Percentiles rank a stretch among this genome's conserved stretches.
phyloP scores from a whole-genome alignment of 345 rosid species.

The Populus simonii region DNA sequence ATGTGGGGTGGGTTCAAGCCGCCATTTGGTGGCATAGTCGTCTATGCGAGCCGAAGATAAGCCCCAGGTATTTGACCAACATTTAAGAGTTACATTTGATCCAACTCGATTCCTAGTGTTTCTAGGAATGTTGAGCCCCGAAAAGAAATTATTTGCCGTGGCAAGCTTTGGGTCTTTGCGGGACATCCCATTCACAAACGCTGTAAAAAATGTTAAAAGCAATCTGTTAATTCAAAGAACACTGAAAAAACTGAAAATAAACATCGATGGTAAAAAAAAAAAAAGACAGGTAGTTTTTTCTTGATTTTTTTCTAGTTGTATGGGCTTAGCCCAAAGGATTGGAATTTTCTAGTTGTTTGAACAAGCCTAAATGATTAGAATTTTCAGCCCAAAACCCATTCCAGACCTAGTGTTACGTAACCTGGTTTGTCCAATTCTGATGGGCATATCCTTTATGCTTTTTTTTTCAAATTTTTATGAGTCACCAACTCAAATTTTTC shows the following conservation, averaged over 20 bases:
- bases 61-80: slow-evolving; percentile 8
- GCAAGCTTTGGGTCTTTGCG: slow-evolving; percentile 11
- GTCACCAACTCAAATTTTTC: too few relatives aligned
- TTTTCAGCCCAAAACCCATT: too few relatives aligned
- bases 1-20: slow-evolving; percentile 19
- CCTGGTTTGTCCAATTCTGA: too few relatives aligned
- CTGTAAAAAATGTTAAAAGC: background rate
- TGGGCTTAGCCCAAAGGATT: too few relatives aligned
- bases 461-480: too few relatives aligned
- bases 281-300: too few relatives aligned
- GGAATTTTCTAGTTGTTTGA: too few relatives aligned
- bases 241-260: background rate
- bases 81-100: slow-evolving; percentile 6
- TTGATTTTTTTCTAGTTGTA: too few relatives aligned
- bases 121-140: slow-evolving; percentile 16
- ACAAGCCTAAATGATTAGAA: too few relatives aligned
- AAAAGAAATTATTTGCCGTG: slow-evolving; percentile 2
- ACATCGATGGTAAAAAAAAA: too few relatives aligned
- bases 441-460: too few relatives aligned
- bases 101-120: background rate
- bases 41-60: slow-evolving; percentile 10
- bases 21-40: slow-evolving; percentile 9
- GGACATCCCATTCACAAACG: slow-evolving; percentile 21
- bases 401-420: too few relatives aligned
- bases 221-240: background rate